A percentile compares a stretch with the other conserved stretches of the same genome.
These are phyloP conservation scores for Cochlearia excelsa DNA, from an alignment of 345 rosid genomes.

Conservation along the genomic window DNA sequence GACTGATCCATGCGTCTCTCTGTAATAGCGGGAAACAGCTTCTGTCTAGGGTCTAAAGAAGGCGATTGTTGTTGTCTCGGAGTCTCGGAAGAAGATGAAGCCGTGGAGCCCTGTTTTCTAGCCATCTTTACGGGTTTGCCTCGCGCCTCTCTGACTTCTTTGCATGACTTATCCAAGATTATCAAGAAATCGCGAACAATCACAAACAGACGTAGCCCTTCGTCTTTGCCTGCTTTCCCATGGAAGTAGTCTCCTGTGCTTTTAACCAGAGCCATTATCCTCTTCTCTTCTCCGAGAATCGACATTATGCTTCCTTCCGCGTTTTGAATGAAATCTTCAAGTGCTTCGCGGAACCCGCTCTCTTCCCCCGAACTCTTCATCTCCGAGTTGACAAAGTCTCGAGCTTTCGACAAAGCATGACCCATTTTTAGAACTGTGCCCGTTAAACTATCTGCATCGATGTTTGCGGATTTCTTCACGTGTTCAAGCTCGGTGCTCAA, in stretches of 20 bases:
- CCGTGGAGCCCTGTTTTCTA: slow-evolving; percentile 49
- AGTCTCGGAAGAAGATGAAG: slow-evolving; percentile 50
- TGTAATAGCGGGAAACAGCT: slow-evolving; percentile 73
- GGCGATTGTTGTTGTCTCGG: slow-evolving; percentile 31
- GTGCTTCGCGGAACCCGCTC: slow-evolving; percentile 65
- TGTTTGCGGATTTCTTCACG: slow-evolving; percentile 79
- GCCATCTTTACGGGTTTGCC: slow-evolving; percentile 44
- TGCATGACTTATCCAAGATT: slow-evolving; percentile 80
- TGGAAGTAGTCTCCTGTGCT: slow-evolving; percentile 94
- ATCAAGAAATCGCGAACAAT: slow-evolving; percentile 80
- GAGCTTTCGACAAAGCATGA: slow-evolving; percentile 48
- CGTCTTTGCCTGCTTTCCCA: slow-evolving; percentile 90
- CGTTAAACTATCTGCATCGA: slow-evolving; percentile 78
- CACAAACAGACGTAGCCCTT: slow-evolving; percentile 74
- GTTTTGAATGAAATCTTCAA: slow-evolving; percentile 73
- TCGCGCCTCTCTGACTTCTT: slow-evolving; percentile 67
- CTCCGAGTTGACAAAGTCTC: slow-evolving; percentile 66
- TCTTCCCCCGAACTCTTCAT: slow-evolving; percentile 67
- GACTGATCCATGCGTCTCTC: slow-evolving; percentile 51
- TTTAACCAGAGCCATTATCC: slow-evolving; percentile 80
- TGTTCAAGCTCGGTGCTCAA: slow-evolving; percentile 76
- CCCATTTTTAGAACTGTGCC: slow-evolving; percentile 73
- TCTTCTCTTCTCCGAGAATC: slow-evolving; percentile 82
- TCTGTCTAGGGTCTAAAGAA: slow-evolving; percentile 50
- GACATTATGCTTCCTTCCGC: slow-evolving; percentile 63